Evolutionary conservation across 139 green algal genomes (phyloP).

Genomic region (Chlamydomonas urium): DNA sequence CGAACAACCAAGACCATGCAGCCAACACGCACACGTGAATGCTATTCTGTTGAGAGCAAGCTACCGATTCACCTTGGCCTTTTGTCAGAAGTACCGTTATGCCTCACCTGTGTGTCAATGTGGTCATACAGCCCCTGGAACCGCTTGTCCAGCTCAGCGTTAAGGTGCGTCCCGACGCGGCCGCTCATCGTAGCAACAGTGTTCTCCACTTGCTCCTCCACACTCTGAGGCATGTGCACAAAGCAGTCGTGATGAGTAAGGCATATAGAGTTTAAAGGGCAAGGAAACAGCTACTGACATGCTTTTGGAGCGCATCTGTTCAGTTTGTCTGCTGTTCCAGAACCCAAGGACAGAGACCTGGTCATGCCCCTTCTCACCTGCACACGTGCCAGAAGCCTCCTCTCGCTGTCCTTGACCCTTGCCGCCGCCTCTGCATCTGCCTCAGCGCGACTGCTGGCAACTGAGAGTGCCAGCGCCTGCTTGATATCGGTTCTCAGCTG

Average conservation of each 20-base stretch:
- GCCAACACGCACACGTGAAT: too few relatives aligned
- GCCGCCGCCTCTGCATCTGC: slow-evolving; percentile 24
- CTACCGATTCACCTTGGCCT: neutral
- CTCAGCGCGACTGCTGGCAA: slow-evolving; percentile 19
- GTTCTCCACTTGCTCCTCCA: slow-evolving; percentile 11
- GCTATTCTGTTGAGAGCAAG: too few relatives aligned
- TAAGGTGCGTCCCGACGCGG: slow-evolving; percentile 15
- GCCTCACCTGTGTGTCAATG: slow-evolving; percentile 30
- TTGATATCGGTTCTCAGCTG: neutral
- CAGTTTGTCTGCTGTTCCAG: too few relatives aligned
- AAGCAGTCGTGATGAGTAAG: too few relatives aligned
- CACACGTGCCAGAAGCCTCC: slow-evolving; percentile 24
- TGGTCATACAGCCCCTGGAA: slow-evolving; percentile 34
- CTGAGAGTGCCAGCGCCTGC: slow-evolving; percentile 26
- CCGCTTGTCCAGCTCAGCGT: slow-evolving; percentile 38
- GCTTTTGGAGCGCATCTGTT: too few relatives aligned
- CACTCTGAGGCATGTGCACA: too few relatives aligned
- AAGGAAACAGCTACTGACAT: too few relatives aligned
- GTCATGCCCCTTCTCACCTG: too few relatives aligned
- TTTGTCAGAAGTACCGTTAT: neutral
- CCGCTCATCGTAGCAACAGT: too few relatives aligned
- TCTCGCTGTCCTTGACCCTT: slow-evolving; percentile 33
- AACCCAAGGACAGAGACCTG: too few relatives aligned
- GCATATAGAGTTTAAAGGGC: too few relatives aligned
- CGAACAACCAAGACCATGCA: too few relatives aligned